Conservation (phyloP, 441 rosid species). For the Biscutella laevigata region DNA sequence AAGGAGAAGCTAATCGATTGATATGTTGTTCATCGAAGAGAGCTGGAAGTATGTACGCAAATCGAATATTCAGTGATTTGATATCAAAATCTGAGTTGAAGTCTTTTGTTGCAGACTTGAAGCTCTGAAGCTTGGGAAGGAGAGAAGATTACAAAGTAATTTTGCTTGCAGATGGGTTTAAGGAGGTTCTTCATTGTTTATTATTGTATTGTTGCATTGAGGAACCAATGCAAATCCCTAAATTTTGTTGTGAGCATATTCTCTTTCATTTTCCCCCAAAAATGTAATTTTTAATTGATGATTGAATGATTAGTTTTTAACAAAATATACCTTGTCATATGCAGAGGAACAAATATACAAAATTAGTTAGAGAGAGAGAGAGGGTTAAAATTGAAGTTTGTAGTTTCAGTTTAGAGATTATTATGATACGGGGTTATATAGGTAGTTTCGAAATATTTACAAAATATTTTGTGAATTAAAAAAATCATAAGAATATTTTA, state of each 20-base stretch:
- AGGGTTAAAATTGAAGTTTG: too few species aligned
- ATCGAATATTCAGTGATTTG: neutral
- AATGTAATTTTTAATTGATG: constrained; percentile 4
- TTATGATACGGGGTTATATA: too few species aligned
- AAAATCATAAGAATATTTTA: too few species aligned
- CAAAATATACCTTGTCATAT: neutral
- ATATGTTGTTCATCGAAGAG: neutral
- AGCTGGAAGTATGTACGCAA: constrained; percentile 14
- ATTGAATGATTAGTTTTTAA: neutral
- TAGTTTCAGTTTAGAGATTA: too few species aligned
- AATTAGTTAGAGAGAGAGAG: too few species aligned
- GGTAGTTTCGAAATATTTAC: too few species aligned
- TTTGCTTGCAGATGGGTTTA: neutral
- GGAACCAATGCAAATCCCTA: constrained; percentile 12
- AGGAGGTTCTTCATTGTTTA: constrained; percentile 16
- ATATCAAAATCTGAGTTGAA: neutral
- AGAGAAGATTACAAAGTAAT: constrained; percentile 2
- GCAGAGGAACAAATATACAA: neutral
- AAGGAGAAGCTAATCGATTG: constrained; percentile 8
- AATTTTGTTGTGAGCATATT: neutral
- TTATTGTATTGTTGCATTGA: constrained; percentile 19
- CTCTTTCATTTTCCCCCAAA: neutral
- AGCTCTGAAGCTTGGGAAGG: constrained; percentile 8
- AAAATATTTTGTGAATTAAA: too few species aligned
- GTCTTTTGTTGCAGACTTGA: constrained; percentile 22